phyloP scores from a whole-genome alignment of 345 rosid species.

The Melastoma malabathricum region DNA sequence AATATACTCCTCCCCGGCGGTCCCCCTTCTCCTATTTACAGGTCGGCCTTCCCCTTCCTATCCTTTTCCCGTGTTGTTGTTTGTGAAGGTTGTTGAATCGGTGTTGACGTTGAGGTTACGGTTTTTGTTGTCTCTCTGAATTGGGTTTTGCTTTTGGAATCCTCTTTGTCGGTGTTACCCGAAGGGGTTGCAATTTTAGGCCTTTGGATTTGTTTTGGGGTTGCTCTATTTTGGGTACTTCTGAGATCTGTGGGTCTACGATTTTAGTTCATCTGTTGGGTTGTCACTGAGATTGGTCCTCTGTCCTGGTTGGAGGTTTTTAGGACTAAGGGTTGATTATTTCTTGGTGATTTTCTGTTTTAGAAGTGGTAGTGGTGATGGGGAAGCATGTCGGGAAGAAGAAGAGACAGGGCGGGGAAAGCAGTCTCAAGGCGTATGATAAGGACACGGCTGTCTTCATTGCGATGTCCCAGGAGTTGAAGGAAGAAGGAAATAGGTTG shows the following conservation, averaged over 20 bases:
- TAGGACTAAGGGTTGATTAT: conserved; percentile 1
- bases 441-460: conserved; percentile 39
- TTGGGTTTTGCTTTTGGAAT: conserved; percentile 22
- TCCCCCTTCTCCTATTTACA: conserved; percentile 2
- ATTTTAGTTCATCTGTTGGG: too few species aligned
- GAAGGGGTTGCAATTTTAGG: not conserved
- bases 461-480: conserved; percentile 53
- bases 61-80: too few species aligned
- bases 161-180: conserved; percentile 11
- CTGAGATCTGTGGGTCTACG: too few species aligned
- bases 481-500: conserved; percentile 72
- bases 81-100: too few species aligned
- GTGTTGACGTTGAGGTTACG: too few species aligned
- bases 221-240: too few species aligned
- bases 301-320: not conserved
- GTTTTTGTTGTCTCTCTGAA: conserved; percentile 17
- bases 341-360: too few species aligned
- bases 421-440: conserved; percentile 25
- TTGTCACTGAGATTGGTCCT: not conserved
- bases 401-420: conserved; percentile 21
- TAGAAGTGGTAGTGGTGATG: conserved; percentile 11
- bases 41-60: too few species aligned
- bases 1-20: conserved; percentile 7
- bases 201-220: too few species aligned
- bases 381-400: conserved; percentile 38